Evolutionary conservation across 169 alveolate species (phyloP).

Genomic region (Plasmodium sp.): DNA sequence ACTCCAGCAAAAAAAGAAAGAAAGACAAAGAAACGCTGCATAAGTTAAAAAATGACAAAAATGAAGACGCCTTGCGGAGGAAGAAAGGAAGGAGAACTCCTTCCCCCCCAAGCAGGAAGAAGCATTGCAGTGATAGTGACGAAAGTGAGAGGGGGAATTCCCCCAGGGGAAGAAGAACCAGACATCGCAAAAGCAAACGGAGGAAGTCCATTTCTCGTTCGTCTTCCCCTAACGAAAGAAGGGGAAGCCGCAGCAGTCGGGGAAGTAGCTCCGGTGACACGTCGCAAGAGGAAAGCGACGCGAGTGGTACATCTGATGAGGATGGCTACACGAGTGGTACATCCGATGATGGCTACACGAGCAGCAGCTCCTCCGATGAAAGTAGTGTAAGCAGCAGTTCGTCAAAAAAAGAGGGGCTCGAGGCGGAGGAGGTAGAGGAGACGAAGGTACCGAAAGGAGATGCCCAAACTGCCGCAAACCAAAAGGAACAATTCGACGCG

Average conservation of each 20-base stretch:
- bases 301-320: neutral
- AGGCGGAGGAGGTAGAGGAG: neutral
- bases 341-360: neutral
- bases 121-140: neutral
- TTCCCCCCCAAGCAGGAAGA: neutral
- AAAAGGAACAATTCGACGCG: conserved; percentile 15
- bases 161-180: neutral
- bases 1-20: neutral
- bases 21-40: neutral
- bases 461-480: neutral
- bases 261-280: neutral
- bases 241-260: neutral
- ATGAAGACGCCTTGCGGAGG: neutral
- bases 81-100: conserved; percentile 8
- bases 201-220: neutral
- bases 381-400: neutral
- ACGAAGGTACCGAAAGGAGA: neutral
- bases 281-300: neutral
- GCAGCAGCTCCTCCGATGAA: neutral
- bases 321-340: neutral
- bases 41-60: conserved; percentile 5
- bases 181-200: neutral
- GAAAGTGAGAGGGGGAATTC: neutral
- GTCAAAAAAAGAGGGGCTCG: neutral
- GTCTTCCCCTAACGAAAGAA: neutral